These are phyloP conservation scores for Eucalyptus urophylla DNA, from an alignment of 345 rosid genomes.

Conservation along the genomic window DNA sequence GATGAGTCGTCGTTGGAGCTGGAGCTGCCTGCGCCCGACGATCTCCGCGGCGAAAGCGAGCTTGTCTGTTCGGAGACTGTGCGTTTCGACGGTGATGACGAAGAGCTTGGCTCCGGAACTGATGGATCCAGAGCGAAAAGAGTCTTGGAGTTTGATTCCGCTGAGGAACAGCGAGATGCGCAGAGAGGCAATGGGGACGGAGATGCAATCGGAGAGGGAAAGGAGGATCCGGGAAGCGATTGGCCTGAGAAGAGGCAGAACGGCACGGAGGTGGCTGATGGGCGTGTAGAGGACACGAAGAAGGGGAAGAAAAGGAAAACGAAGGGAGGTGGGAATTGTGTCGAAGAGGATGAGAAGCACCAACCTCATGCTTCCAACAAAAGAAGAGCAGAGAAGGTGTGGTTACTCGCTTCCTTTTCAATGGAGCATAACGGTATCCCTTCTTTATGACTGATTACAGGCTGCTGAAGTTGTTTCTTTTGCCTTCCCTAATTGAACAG, in stretches of 20 bases:
- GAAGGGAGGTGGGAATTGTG: background rate
- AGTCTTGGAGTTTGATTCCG: constrained; percentile 30
- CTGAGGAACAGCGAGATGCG: constrained; percentile 13
- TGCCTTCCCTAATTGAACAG: constrained; percentile 7
- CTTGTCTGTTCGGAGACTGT: background rate
- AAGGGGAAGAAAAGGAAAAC: constrained; percentile 5
- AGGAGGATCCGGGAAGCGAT: background rate
- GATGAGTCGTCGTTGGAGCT: background rate
- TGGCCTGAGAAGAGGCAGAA: background rate
- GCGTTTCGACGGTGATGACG: background rate
- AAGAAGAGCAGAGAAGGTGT: constrained; percentile 41
- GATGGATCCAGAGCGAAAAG: constrained; percentile 22
- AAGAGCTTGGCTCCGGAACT: background rate
- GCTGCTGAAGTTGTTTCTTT: background rate
- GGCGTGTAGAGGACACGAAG: background rate
- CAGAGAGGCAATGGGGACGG: background rate
- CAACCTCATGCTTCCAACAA: constrained; percentile 16
- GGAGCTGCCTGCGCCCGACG: background rate
- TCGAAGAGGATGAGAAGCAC: constrained; percentile 18
- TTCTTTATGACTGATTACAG: background rate
- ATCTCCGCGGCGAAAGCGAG: background rate
- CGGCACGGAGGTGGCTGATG: background rate
- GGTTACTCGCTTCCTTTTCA: background rate
- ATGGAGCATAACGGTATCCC: background rate
- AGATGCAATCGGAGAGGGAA: constrained; percentile 5